Percentiles rank a stretch among this genome's conserved stretches.
These are phyloP conservation scores for Fusarium marasasianum DNA, from an alignment of 2,329 filamentous ascomycete genomes.

Conservation along the genomic window DNA sequence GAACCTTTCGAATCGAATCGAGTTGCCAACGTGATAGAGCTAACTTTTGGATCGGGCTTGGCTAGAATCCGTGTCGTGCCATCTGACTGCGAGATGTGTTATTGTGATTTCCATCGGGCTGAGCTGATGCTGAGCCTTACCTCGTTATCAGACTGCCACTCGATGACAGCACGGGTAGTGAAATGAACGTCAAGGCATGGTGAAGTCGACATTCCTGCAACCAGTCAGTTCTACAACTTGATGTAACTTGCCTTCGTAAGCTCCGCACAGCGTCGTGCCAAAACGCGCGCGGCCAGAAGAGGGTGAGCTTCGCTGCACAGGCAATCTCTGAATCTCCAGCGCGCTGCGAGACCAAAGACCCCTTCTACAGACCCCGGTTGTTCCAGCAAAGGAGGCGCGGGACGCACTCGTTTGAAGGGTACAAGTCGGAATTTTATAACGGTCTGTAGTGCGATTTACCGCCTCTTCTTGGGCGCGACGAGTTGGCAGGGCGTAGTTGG, in stretches of 20 bases:
- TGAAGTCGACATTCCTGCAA: constrained; percentile 13
- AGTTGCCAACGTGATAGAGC: not conserved
- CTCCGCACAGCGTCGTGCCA: not conserved
- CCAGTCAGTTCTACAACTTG: not conserved
- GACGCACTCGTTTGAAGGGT: constrained; percentile 19
- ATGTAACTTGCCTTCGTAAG: not conserved
- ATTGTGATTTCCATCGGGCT: not conserved
- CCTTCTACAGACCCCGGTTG: constrained; percentile 27
- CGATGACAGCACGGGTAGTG: constrained; percentile 5
- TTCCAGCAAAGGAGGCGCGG: constrained; percentile 15
- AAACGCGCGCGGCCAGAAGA: not conserved
- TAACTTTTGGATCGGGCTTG: constrained; percentile 9
- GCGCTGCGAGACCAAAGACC: constrained; percentile 20
- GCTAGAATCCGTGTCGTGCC: not conserved
- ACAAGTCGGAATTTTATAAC: constrained; percentile 20
- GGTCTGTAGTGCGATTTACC: constrained; percentile 21
- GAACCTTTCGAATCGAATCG: constrained; percentile 2
- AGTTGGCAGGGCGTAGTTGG: not conserved
- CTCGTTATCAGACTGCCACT: not conserved
- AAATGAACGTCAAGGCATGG: constrained; percentile 10
- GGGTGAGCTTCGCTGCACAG: constrained; percentile 30
- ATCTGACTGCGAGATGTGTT: not conserved
- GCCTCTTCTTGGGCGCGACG: constrained; percentile 4
- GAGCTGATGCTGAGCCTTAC: not conserved
- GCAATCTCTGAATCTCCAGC: constrained; percentile 21